Base-by-base conservation (phyloP, 2,329 filamentous ascomycete genomes). In the Aspergillus sp. region DNA sequence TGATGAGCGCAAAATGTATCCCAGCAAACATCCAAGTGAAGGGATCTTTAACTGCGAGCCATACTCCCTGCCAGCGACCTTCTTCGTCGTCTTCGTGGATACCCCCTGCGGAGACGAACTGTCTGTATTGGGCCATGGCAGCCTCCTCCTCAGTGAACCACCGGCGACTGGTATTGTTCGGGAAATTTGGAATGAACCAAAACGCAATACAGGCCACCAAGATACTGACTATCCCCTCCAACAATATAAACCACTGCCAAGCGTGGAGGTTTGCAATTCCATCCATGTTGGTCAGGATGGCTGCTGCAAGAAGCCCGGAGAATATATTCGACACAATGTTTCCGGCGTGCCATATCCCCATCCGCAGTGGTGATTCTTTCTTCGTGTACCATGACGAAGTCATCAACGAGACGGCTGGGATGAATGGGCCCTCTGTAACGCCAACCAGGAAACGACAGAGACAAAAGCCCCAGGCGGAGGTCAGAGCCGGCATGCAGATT, bases 401-500 rank as follows among this genome's bases (percentile, higher is more conserved):
- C 17, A 53, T 43, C 19, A 53, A 17, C 9, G 51, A 53, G 1
- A 53, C 51, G n/a, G 51, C 51, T 16, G 51, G 46, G 13, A 53
- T 29, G n/a, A 53, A 49, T 5, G 52, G 52, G 1, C 45, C 53
- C 42, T 55, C 53, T 5, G 53, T 19, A 16, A 55, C 13, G 13
- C 52, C 52, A 4, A 52, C 52, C 20, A 54, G 40, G 19, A 54
- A 54, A 2, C 52, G 52, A 23, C 52, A 54, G 23, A 54, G 52
- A 29, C 48, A 51, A 25, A 54, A 54, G 14, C 48, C 45, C 52
- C 52, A 54, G 16, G 36, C 53, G 19, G 49, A 25, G 7, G 44
- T 42, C 10, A 54, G 20, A 2, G 52, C 53, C 4, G 49, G 53
- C 53, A 55, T 55, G 5, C 53, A 55, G 38, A 55, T 55, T 2